Conservation (phyloP, 148 eudicot species). For the Diospyros lotus region DNA sequence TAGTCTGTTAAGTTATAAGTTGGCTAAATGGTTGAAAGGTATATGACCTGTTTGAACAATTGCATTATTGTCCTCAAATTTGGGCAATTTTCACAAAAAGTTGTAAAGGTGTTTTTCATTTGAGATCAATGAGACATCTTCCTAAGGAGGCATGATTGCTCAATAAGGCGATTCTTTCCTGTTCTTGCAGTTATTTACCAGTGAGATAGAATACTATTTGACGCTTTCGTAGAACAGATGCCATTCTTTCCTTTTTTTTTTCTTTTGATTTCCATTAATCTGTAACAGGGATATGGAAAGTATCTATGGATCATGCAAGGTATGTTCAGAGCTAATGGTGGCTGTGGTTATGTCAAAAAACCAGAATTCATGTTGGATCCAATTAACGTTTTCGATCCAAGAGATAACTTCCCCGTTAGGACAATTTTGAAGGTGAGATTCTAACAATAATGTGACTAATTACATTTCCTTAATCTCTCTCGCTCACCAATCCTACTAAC, state of each 20-base stretch:
- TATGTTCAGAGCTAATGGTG: constrained; percentile 73
- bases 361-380: constrained; percentile 44
- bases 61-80: no score
- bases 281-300: constrained; percentile 52
- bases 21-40: no score
- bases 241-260: background rate
- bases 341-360: constrained; percentile 71
- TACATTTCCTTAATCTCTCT: background rate
- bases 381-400: constrained; percentile 33
- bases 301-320: constrained; percentile 73
- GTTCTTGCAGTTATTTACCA: background rate
- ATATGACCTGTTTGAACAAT: no score
- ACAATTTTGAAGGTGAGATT: background rate
- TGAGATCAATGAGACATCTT: no score
- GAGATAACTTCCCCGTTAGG: background rate
- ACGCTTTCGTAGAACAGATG: background rate
- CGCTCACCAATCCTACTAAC: background rate
- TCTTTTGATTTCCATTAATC: background rate
- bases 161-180: no score
- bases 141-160: no score
- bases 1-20: no score
- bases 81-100: no score
- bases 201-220: background rate
- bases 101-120: no score
- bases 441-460: no score